These are phyloP conservation scores for Lachnellula cervina DNA, from an alignment of 2,329 filamentous ascomycete genomes.

Conservation along the genomic window DNA sequence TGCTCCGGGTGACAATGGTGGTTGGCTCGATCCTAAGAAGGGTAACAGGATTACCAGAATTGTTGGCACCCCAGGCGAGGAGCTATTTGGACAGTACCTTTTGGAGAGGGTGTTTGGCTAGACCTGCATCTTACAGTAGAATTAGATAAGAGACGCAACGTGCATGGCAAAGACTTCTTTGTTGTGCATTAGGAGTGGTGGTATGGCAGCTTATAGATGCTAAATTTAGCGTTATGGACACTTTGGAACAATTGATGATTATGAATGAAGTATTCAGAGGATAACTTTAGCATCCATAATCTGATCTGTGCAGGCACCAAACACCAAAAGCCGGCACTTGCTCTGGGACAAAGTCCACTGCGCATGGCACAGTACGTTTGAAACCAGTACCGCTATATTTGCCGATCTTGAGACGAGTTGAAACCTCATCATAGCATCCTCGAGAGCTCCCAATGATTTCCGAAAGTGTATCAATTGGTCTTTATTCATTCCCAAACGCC, in stretches of 20 bases:
- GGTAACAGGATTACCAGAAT: slow-evolving; percentile 81
- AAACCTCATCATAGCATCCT: too few species aligned
- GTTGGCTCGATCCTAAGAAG: slow-evolving; percentile 69
- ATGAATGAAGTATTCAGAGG: too few species aligned
- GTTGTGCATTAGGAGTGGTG: not conserved
- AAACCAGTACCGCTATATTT: too few species aligned
- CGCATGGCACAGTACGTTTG: too few species aligned
- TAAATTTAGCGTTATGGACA: too few species aligned
- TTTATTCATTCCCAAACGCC: slow-evolving; percentile 27
- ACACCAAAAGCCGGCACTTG: too few species aligned
- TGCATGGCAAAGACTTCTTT: not conserved
- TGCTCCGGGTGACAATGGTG: slow-evolving; percentile 63
- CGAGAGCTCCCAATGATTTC: not conserved
- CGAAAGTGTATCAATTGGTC: not conserved
- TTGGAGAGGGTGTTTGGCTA: slow-evolving; percentile 51
- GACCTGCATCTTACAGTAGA: not conserved
- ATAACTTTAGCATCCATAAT: too few species aligned
- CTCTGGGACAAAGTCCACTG: too few species aligned
- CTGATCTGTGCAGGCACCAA: too few species aligned
- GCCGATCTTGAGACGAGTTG: too few species aligned
- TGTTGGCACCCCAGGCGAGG: slow-evolving; percentile 62
- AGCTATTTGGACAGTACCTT: slow-evolving; percentile 60
- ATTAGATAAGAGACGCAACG: not conserved
- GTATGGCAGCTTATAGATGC: too few species aligned
- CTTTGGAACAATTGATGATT: too few species aligned